A percentile compares a stretch with the other conserved stretches of the same genome.
These are phyloP conservation scores for Taiozyma sp. DNA, from an alignment of 1,139 yeast genomes.

Conservation along the genomic window DNA sequence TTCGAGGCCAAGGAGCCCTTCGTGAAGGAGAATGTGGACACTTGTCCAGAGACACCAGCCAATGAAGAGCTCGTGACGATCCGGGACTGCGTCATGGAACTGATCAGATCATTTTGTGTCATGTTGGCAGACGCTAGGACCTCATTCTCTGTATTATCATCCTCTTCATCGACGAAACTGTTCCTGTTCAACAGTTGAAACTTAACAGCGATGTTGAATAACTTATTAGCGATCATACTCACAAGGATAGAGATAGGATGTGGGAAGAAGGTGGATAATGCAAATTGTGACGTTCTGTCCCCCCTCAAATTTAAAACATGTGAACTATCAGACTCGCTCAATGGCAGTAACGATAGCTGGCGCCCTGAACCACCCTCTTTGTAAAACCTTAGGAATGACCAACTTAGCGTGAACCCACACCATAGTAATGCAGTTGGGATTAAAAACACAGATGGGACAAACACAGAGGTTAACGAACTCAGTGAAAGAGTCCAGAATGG, in stretches of 20 bases:
- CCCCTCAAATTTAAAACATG: constrained; percentile 22
- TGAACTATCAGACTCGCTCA: constrained; percentile 9
- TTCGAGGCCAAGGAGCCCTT: constrained; percentile 5
- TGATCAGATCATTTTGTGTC: constrained; percentile 16
- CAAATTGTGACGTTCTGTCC: constrained; percentile 39
- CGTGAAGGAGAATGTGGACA: constrained; percentile 24
- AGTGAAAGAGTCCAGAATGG: constrained; percentile 31
- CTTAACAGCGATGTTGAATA: constrained; percentile 23
- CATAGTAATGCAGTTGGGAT: constrained; percentile 8
- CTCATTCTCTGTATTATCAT: constrained; percentile 24
- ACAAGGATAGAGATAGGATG: constrained; percentile 34
- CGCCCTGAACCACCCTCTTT: constrained; percentile 40
- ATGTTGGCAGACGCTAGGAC: constrained; percentile 16
- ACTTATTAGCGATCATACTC: constrained; percentile 19
- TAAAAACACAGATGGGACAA: constrained; percentile 12
- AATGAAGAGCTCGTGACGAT: constrained; percentile 38
- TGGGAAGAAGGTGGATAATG: constrained; percentile 41
- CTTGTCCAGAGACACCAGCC: constrained; percentile 33
- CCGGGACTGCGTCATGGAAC: constrained; percentile 30
- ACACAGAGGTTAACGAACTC: constrained; percentile 18
- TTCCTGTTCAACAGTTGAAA: constrained; percentile 28
- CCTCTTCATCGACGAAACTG: constrained; percentile 26
- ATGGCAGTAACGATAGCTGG: constrained; percentile 38
- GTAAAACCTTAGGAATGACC: constrained; percentile 37
- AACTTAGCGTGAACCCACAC: constrained; percentile 30